A percentile compares a stretch with the other conserved stretches of the same genome.
Evolutionary conservation across 305 asterid species (phyloP).

Genomic region (Fraxinus latifolia): DNA sequence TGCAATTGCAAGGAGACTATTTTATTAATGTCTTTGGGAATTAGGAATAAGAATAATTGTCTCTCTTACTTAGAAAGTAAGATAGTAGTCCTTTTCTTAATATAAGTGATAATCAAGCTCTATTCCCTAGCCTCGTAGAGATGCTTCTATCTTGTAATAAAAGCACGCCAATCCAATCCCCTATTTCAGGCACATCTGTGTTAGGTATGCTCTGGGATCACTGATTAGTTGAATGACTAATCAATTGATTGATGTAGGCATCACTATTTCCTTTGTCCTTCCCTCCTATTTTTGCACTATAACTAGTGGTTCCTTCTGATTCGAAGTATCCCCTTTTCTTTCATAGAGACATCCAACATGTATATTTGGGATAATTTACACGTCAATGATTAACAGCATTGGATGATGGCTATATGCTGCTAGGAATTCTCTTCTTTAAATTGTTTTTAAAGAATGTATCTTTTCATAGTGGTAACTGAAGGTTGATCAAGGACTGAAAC

Average conservation of each 20-base stretch:
- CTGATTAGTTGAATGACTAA: neutral
- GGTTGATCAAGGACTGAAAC: neutral
- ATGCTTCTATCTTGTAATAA: neutral
- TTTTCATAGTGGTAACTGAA: neutral
- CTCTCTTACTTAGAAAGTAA: neutral
- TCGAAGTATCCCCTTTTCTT: neutral
- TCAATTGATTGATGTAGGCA: neutral
- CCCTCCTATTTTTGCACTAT: neutral
- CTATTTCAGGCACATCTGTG: neutral
- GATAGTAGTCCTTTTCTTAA: neutral
- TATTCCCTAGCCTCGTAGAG: neutral
- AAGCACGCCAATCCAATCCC: neutral
- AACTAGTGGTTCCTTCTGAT: neutral
- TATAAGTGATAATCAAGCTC: neutral
- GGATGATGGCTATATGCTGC: neutral
- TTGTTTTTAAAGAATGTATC: neutral
- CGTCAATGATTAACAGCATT: neutral
- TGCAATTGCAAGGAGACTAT: neutral
- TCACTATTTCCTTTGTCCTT: neutral
- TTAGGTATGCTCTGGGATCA: neutral
- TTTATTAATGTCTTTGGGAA: neutral
- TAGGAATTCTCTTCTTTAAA: neutral
- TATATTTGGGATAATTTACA: neutral
- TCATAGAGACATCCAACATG: neutral
- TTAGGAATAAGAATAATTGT: neutral